Percentiles rank a stretch among this genome's conserved stretches.
These are phyloP conservation scores for Cystobasidium slooffiae DNA, from an alignment of 1,284 basidiomycete genomes.

Conservation along the genomic window DNA sequence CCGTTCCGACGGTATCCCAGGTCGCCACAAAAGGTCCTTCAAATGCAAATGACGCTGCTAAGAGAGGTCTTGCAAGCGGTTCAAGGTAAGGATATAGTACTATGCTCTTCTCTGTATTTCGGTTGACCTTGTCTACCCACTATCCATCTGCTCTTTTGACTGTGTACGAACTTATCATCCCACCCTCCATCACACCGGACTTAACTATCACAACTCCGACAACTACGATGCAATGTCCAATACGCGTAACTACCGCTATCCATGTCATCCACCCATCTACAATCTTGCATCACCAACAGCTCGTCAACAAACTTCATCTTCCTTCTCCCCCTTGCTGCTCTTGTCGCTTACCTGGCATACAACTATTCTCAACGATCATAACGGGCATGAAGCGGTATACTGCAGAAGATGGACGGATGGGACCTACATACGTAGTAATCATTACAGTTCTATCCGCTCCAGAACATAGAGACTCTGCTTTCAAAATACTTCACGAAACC, in stretches of 20 bases:
- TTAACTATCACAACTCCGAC: no score
- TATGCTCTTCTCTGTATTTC: constrained; percentile 10
- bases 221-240: no score
- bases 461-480: no score
- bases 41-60: constrained; percentile 40
- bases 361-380: constrained; percentile 18
- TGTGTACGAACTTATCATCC: no score
- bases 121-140: not conserved
- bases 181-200: no score
- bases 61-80: constrained; percentile 15
- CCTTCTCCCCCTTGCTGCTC: constrained; percentile 72
- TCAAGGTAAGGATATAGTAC: constrained; percentile 33
- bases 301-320: constrained; percentile 59
- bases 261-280: not conserved
- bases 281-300: constrained; percentile 1
- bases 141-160: not conserved
- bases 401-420: no score
- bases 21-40: constrained; percentile 36
- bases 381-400: no score
- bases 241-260: not conserved
- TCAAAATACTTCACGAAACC: no score
- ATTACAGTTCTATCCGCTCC: no score
- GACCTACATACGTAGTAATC: no score
- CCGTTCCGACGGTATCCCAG: not conserved
- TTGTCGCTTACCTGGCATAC: constrained; percentile 78